phyloP scores from a whole-genome alignment of 176 grass and related monocot species.

The Hordeum marinum region DNA sequence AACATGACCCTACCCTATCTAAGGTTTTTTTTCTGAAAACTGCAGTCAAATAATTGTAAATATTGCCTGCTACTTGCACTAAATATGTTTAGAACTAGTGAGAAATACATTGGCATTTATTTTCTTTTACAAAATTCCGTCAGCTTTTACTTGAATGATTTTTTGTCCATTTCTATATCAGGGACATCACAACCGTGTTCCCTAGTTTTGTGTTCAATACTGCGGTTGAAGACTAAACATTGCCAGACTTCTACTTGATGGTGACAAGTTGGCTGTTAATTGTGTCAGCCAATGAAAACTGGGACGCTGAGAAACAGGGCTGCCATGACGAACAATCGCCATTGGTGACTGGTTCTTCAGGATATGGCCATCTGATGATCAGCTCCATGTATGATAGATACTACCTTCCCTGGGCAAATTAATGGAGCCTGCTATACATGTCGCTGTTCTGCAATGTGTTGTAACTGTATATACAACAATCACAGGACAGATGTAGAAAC shows the following conservation, averaged over 20 bases:
- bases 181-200: constrained; percentile 79
- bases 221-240: constrained; percentile 54
- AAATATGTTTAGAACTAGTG: not conserved
- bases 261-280: constrained; percentile 5
- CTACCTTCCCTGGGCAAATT: not conserved
- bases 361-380: not conserved
- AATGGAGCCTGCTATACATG: not conserved
- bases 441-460: not conserved
- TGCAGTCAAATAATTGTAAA: not conserved
- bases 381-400: not conserved
- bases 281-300: not conserved
- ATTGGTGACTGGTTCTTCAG: not conserved
- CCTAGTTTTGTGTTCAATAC: constrained; percentile 89
- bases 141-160: not conserved
- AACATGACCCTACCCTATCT: constrained; percentile 74
- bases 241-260: not conserved
- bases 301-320: not conserved
- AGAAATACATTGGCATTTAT: not conserved
- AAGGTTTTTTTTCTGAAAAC: too few relatives aligned
- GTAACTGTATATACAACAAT: not conserved
- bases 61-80: not conserved
- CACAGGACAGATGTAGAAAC: constrained; percentile 8
- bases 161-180: constrained; percentile 22
- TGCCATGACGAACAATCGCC: not conserved
- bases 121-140: too few relatives aligned